Base-by-base conservation (phyloP, 2,329 filamentous ascomycete genomes). In the Aureobasidium lini region DNA sequence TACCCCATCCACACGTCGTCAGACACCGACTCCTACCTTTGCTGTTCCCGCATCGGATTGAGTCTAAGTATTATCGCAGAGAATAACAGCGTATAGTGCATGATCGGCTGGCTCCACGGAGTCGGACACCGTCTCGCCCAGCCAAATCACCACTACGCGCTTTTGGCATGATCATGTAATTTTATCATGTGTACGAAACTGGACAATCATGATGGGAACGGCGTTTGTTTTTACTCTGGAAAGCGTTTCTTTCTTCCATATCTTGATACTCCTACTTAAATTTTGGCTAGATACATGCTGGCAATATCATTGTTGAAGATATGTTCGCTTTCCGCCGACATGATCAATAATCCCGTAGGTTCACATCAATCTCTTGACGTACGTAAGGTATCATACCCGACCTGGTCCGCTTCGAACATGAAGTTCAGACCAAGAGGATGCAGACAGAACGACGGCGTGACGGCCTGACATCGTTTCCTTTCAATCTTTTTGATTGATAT, bases 1-100 rank as follows among this genome's bases (percentile, higher is more conserved):
- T 85, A 40, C 36, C 29, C 29, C n/a, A 6, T 44, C 29, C 23
- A 1, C 6, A 23, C 13, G 15, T 23, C 15, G 28, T 7, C n/a
- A 2, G 6, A 48, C 23, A 16, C 31, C 29, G 42, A 58, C 44
- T 39, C 39, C 54, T 39, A 32, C 34, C 32, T 34, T 58, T 43
- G 37, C 34, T 58, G 53, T 46, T 28, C 34, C 43, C 32, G 54
- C 54, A 59, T 39, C 34, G 44, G 47, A 49, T 43, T n/a, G 34
- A 31, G 44, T 59, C 44, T 49, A 59, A 49, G 57, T 39, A 39
- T 40, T 11, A 16, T 36, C 46, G 39, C 58, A 59, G 58, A 60
- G 48, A 54, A 39, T 60, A 60, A 60, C 42, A 10, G 32, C 18
- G 39, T 60, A 32, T 23, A 60, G 58, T 60, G 58, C 58, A 46